Base-by-base conservation (phyloP, 1,284 basidiomycete species). In the Trametes pubescens region DNA sequence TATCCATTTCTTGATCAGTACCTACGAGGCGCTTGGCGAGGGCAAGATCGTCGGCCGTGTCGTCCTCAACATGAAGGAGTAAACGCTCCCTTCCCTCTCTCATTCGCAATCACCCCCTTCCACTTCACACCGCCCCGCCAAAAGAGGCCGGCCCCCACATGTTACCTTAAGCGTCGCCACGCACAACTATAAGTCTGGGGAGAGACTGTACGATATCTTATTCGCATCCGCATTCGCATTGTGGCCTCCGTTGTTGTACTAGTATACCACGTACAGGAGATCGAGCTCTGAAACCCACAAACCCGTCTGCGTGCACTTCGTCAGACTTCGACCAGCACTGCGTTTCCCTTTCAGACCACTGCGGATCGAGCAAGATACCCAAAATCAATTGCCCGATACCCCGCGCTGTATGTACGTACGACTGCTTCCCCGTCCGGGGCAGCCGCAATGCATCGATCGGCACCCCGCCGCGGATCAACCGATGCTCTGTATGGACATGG, bases 31-130 rank as follows among this genome's bases (percentile, higher is more conserved):
- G 49, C 80, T 92, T 74, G 79, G 81, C 54, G 67, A 81, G 61
- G 88, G 88, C 54, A 81, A 78, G 57, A 77, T 92, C 64, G 82
- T 83, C 16, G 90, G 90, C 51, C 80, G 90, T 60, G 75, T 91
- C 56, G 87, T 92, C 37, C 80, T 92, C 57, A 84, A 91, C 69
- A 75, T 79, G 69, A 71, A 72, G 65, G 54, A 68, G 26, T 69
- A 44, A 60, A 21, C 48, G 38, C 8, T 3, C 24, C 53, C 53
- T 24, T 18, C 53, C 13, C 35, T 24, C 11, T 9, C 10, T 11
- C 21, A 29, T 48, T 1, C 24, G 7, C 24, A 21, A 13, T 21
- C 14, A 22, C 44, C 21, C 44, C 21, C 10, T 6, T 22, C 43
- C 5, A 4, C 44, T 47, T n/a, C 44, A 18, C 16, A 18, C 8